Percentiles rank a stretch among this genome's conserved stretches.
Evolutionary conservation across 106 monocot species (phyloP).

Genomic region (Dioscorea alata): DNA sequence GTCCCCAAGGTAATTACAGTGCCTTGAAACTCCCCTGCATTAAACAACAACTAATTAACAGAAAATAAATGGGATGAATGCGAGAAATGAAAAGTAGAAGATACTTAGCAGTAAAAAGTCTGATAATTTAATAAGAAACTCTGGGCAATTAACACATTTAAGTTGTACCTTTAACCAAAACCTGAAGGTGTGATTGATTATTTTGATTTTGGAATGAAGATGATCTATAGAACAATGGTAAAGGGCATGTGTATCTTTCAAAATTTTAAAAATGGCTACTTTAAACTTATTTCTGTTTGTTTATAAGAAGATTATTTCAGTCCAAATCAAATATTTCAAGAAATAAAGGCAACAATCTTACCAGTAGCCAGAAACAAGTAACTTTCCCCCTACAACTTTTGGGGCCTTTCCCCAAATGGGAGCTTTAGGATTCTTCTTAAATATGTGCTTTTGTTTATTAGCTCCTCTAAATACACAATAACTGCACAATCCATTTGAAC

Average conservation of each 20-base stretch:
- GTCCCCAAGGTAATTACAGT: conserved; percentile 98
- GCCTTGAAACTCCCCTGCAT: conserved; percentile 85
- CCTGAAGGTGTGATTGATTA: not conserved
- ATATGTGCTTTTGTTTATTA: conserved; percentile 91
- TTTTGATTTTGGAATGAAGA: not conserved
- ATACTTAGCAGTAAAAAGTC: not conserved
- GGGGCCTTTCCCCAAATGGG: conserved; percentile 89
- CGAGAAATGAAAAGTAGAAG: not conserved
- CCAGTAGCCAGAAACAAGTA: conserved; percentile 99
- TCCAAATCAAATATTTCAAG: not conserved
- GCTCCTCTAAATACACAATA: conserved; percentile 91
- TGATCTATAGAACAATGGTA: not conserved
- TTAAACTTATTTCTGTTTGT: not conserved
- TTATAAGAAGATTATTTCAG: not conserved
- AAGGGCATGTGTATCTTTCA: not conserved
- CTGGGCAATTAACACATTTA: not conserved
- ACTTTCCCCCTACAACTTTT: conserved; percentile 87
- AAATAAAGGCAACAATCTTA: conserved; percentile 21
- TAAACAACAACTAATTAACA: not conserved
- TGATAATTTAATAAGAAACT: not conserved
- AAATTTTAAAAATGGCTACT: not conserved
- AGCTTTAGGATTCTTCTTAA: conserved; percentile 87
- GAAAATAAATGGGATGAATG: not conserved
- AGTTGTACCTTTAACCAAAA: no score
- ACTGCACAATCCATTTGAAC: conserved; percentile 33